Evolutionary conservation across 2,329 filamentous ascomycete species (phyloP).

Genomic region (Hymenoscyphus salicellus): DNA sequence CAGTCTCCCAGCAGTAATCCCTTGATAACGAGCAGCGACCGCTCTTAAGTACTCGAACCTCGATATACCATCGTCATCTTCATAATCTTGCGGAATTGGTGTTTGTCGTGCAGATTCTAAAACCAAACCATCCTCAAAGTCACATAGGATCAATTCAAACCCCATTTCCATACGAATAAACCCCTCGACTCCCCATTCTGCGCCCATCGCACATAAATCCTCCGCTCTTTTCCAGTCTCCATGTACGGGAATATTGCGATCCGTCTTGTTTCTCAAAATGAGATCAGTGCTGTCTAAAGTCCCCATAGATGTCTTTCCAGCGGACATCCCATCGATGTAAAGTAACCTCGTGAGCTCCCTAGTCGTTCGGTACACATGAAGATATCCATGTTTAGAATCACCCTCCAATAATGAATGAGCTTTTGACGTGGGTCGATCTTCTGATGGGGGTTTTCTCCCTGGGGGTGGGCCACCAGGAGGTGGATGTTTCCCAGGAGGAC

Average conservation of each 20-base stretch:
- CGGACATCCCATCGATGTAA: slow-evolving; percentile 69
- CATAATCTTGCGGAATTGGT: slow-evolving; percentile 11
- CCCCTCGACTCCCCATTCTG: slow-evolving; percentile 58
- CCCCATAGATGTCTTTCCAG: slow-evolving; percentile 62
- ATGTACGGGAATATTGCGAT: not conserved
- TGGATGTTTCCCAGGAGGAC: slow-evolving; percentile 1
- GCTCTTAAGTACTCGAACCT: slow-evolving; percentile 40
- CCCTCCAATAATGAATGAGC: not conserved
- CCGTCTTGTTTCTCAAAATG: slow-evolving; percentile 43
- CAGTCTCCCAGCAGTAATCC: slow-evolving; percentile 40
- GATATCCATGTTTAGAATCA: slow-evolving; percentile 47
- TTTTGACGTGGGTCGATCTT: no score
- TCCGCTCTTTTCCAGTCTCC: slow-evolving; percentile 45
- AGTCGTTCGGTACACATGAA: slow-evolving; percentile 63
- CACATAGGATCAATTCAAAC: slow-evolving; percentile 68
- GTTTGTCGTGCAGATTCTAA: slow-evolving; percentile 25
- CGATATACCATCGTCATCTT: not conserved
- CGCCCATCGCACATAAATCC: slow-evolving; percentile 54
- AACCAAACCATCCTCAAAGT: slow-evolving; percentile 46
- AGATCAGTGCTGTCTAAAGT: slow-evolving; percentile 67
- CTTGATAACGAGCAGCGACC: slow-evolving; percentile 42
- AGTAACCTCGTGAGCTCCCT: slow-evolving; percentile 57
- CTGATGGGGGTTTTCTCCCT: not conserved
- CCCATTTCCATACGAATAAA: slow-evolving; percentile 66
- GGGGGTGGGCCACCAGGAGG: not conserved